Conservation (phyloP, 768 basidiomycete species). For the Steccherinum ochraceum region DNA sequence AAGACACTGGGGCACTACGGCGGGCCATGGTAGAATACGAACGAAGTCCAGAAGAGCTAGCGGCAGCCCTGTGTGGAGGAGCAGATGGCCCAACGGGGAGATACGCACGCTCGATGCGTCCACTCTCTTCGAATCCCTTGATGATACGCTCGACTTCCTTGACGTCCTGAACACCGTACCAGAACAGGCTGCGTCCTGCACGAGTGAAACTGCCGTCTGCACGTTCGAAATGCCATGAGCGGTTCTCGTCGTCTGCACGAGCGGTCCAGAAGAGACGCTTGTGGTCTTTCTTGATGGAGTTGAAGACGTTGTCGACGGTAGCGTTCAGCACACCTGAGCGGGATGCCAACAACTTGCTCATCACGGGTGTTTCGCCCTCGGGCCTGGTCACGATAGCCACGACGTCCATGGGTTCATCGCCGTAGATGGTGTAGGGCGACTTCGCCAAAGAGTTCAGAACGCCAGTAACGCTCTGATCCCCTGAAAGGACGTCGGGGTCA, state of each 20-base stretch:
- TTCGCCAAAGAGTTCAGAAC: slow-evolving; percentile 78
- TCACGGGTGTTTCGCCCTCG: slow-evolving; percentile 78
- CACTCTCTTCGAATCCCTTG: slow-evolving; percentile 62
- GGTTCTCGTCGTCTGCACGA: slow-evolving; percentile 91
- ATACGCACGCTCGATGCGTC: slow-evolving; percentile 72
- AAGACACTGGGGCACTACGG: slow-evolving; percentile 37
- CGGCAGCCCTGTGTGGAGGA: slow-evolving; percentile 40
- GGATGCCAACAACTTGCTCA: slow-evolving; percentile 89
- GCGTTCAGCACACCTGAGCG: slow-evolving; percentile 88
- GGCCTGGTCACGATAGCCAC: slow-evolving; percentile 93
- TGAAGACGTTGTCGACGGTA: slow-evolving; percentile 96
- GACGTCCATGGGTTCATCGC: slow-evolving; percentile 96
- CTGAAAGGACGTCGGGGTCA: slow-evolving; percentile 84
- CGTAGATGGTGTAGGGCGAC: slow-evolving; percentile 89
- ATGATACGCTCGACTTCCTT: slow-evolving; percentile 87
- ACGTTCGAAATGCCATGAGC: slow-evolving; percentile 97
- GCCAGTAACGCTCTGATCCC: slow-evolving; percentile 79
- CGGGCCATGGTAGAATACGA: slow-evolving; percentile 56
- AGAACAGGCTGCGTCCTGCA: slow-evolving; percentile 90
- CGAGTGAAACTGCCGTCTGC: slow-evolving; percentile 97
- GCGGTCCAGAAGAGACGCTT: slow-evolving; percentile 97
- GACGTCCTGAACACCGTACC: slow-evolving; percentile 93
- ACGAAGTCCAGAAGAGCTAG: slow-evolving; percentile 33
- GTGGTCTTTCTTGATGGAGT: slow-evolving; percentile 93
- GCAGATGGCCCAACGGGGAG: slow-evolving; percentile 81